Conservation (phyloP, 2,329 filamentous ascomycete species). For the Lachnum nothofagi region DNA sequence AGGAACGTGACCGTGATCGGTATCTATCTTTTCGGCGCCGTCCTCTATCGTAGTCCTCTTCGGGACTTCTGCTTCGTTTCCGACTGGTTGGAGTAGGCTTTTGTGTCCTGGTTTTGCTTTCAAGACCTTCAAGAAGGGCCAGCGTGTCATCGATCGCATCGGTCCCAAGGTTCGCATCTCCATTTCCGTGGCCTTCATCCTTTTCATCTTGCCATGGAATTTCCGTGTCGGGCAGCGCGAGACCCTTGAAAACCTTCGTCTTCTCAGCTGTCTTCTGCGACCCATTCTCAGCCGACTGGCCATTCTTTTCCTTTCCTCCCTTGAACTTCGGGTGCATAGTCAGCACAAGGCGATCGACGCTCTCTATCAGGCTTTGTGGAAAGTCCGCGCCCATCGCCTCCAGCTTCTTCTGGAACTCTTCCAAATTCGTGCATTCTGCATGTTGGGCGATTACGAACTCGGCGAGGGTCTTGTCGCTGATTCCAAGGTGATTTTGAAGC, state of each 20-base stretch:
- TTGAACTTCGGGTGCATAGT: slow-evolving; percentile 92
- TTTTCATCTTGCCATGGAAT: slow-evolving; percentile 48
- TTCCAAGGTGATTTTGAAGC: slow-evolving; percentile 86
- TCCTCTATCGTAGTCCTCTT: slow-evolving; percentile 35
- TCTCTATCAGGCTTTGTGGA: slow-evolving; percentile 80
- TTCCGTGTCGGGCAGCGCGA: slow-evolving; percentile 78
- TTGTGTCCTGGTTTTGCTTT: slow-evolving; percentile 52
- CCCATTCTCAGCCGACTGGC: slow-evolving; percentile 37
- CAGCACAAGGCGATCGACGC: slow-evolving; percentile 79
- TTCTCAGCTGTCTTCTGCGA: slow-evolving; percentile 59
- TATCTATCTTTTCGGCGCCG: slow-evolving; percentile 38
- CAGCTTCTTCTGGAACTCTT: slow-evolving; percentile 72
- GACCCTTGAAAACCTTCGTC: slow-evolving; percentile 81
- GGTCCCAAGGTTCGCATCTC: slow-evolving; percentile 37
- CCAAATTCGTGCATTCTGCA: slow-evolving; percentile 62
- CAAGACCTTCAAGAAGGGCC: slow-evolving; percentile 81
- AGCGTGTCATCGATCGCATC: slow-evolving; percentile 89
- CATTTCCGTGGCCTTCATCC: slow-evolving; percentile 32
- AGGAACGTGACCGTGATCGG: slow-evolving; percentile 49
- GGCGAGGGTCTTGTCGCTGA: slow-evolving; percentile 89
- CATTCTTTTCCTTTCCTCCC: slow-evolving; percentile 42
- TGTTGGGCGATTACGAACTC: slow-evolving; percentile 95
- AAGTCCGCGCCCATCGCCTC: slow-evolving; percentile 75
- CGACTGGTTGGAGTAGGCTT: slow-evolving; percentile 36
- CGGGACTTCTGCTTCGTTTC: slow-evolving; percentile 51